Base-by-base conservation (phyloP, 441 rosid genomes). In the Sinapis alba region DNA sequence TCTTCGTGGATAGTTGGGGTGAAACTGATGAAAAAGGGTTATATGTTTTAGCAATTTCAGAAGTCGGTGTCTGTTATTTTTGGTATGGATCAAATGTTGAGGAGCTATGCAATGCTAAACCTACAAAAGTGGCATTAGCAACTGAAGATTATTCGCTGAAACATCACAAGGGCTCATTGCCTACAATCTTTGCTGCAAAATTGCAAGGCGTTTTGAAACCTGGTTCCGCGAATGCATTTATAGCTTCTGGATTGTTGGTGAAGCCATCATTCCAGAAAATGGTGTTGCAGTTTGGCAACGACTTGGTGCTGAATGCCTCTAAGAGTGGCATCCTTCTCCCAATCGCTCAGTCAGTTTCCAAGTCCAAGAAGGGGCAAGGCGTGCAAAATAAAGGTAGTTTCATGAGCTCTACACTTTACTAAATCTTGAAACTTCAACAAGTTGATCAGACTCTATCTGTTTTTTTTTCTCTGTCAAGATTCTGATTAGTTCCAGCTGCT, bases 201-300 rank as follows among this genome's bases (percentile, higher is more conserved):
- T 72, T 96, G 68, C 96, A 88, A 84, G 90, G 86, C 60, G 60
- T 81, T 75, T 61, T 86, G 50, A 89, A 85, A 73, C 81, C 87
- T 67, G 82, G 85, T 65, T 83, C 87, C 20, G 86, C 81, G 62
- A 66, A 86, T 74, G 84, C 88, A 9, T 89, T 93, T 79, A 47
- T 87, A 81, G 98, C 97, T 28, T 83, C 82, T 72, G 97, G 98
- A 62, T 80, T 85, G 75, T 83, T 85, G 19, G 90, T 91, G 23
- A 96, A 89, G 86, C 98, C 99, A 26, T 79, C 78, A 26, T 93
- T 93, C 80, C 97, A 88, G 84, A 93, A 93, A 79, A 77, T 92
- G 79, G 64, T 83, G 62, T 85, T 90, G 80, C 87, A 87, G 53
- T 82, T 82, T 81, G 98, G 99, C 20, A 62, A 72, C 2, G 85